A percentile compares a stretch with the other conserved stretches of the same genome.
phyloP scores from a whole-genome alignment of 192 early-diverging fungal genomes.

The Backusella parvicylindrica region DNA sequence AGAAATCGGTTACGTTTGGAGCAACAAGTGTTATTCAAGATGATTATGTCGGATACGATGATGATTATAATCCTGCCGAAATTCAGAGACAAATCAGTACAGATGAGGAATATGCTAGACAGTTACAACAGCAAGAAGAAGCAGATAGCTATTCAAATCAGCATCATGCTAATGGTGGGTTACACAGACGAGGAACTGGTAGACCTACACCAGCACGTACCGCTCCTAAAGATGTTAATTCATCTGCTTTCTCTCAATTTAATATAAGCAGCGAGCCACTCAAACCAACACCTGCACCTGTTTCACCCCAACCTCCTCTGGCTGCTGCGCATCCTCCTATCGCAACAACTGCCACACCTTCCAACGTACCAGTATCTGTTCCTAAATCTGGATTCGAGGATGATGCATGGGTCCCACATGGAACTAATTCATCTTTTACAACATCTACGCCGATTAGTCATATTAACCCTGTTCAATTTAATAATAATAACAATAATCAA shows the following conservation, averaged over 20 bases:
- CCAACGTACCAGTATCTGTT: neutral
- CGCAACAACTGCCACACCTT: neutral
- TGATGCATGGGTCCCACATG: slow-evolving; percentile 51
- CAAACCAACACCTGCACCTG: slow-evolving; percentile 27
- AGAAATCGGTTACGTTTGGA: slow-evolving; percentile 33
- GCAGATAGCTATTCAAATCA: slow-evolving; percentile 16
- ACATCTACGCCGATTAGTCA: neutral
- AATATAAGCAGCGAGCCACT: slow-evolving; percentile 19
- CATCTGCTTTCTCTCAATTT: slow-evolving; percentile 7
- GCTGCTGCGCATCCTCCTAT: neutral
- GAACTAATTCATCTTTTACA: slow-evolving; percentile 23
- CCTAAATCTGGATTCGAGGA: slow-evolving; percentile 43
- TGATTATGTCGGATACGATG: slow-evolving; percentile 21
- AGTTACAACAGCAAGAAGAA: slow-evolving; percentile 78
- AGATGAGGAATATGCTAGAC: slow-evolving; percentile 84
- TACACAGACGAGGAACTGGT: slow-evolving; percentile 27
- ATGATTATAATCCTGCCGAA: slow-evolving; percentile 8
- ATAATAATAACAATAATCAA: neutral
- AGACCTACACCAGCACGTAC: slow-evolving; percentile 47
- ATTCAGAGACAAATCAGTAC: slow-evolving; percentile 59
- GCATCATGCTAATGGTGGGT: neutral
- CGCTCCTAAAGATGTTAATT: slow-evolving; percentile 48
- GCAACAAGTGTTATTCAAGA: slow-evolving; percentile 30
- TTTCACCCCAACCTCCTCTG: slow-evolving; percentile 17
- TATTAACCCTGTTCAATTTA: neutral